Evolutionary conservation across 129 eudicot genomes (phyloP).

Genomic region (Lactuca sativa): DNA sequence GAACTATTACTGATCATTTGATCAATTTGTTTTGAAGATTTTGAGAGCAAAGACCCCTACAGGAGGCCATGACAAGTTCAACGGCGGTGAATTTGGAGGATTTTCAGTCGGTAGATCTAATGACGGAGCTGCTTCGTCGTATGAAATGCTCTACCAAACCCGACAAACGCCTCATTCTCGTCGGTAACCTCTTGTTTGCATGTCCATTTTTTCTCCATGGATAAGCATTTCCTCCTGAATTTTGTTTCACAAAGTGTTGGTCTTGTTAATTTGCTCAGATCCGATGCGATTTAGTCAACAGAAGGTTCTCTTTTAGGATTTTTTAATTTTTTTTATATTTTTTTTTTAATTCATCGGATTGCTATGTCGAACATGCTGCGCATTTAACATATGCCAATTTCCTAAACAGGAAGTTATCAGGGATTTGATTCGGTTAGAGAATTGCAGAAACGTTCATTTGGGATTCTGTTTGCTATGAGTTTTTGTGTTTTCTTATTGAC

Average conservation of each 20-base stretch:
- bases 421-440: conserved; percentile 12
- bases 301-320: conserved; percentile 4
- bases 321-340: neutral
- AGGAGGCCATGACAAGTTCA: conserved; percentile 40
- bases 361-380: conserved; percentile 12
- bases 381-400: neutral
- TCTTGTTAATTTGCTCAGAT: conserved; percentile 21
- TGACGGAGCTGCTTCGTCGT: conserved; percentile 91
- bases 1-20: neutral
- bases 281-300: conserved; percentile 22
- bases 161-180: conserved; percentile 94
- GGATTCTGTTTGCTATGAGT: conserved; percentile 6
- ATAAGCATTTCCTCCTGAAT: neutral
- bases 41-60: conserved; percentile 17
- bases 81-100: conserved; percentile 70
- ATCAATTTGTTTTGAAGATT: neutral
- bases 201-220: neutral
- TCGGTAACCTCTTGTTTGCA: conserved; percentile 46
- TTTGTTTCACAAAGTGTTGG: conserved; percentile 5
- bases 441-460: neutral
- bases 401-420: neutral
- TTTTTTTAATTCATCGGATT: neutral
- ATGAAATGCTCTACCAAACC: conserved; percentile 81
- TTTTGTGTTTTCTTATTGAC: no score
- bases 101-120: conserved; percentile 66